Base-by-base conservation (phyloP, 805 yeast genomes). In the Sugiyamaella lignohabitans region DNA sequence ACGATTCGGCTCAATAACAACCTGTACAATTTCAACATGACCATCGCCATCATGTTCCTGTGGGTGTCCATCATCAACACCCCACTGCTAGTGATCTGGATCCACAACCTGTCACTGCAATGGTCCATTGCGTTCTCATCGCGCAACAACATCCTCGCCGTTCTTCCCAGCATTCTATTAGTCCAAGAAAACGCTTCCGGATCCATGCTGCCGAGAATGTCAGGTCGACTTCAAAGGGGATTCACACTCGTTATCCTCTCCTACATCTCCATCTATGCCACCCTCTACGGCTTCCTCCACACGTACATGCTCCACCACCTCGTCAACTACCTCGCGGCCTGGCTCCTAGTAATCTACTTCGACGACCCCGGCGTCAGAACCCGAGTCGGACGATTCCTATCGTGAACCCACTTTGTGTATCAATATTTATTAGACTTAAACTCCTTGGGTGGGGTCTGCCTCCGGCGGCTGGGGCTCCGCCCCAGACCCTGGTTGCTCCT, bases 301-400 rank as follows among this genome's bases (percentile, higher is more conserved):
- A 72, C 93, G 8, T 89, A 77, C 63, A 84, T 89, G 84, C 66
- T 88, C 39, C 94, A 87, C 57, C 84, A 85, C 59, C 63, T 87
- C 38, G 74, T 83, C 44, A 87, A 87, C 60, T 59, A 82, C n/a
- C 63, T 81, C 45, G 40, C 45, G n/a, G 47, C 46, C 5, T 53
- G 56, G 59, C 30, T 55, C 18, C 38, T 52, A 10, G 45, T 54
- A 14, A 42, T 43, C 2, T 45, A 40, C 42, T 18, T 48, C 17
- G 50, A 38, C 22, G 37, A 14, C 32, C 32, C 32, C 14, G 14
- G 11, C 32, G 14, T 27, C 14, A 27, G 32, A 27, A 27, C 32
- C 8, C 8, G 32, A 14, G 32, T 27, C 14, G 32, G 32, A 27
- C 8, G 14, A 27, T 27, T 27, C 32, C 32, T 27, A 8, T 27